Evolutionary conservation across 1,284 basidiomycete species (phyloP).

Genomic region (Trichosporon faecale): DNA sequence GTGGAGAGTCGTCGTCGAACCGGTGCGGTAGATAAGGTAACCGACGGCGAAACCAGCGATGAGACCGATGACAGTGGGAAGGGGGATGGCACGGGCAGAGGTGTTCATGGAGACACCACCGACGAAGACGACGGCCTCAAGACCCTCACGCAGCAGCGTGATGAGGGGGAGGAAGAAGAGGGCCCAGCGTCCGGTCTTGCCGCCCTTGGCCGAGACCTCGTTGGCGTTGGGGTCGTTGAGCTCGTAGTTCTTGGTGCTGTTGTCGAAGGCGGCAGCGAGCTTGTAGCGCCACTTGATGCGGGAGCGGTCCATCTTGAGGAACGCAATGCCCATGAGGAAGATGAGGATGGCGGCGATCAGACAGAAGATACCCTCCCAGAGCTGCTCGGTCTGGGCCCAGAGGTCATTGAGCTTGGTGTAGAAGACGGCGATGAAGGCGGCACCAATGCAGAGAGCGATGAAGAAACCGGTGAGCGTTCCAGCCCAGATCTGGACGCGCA

Average conservation of each 20-base stretch:
- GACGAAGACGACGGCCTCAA: conserved; percentile 90
- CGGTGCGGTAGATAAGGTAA: conserved; percentile 52
- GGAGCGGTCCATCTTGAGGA: conserved; percentile 63
- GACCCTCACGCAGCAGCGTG: conserved; percentile 81
- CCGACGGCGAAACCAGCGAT: conserved; percentile 66
- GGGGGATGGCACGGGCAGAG: conserved; percentile 76
- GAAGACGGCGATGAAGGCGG: conserved; percentile 56
- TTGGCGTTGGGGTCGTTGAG: conserved; percentile 28
- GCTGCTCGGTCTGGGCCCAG: conserved; percentile 64
- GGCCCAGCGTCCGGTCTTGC: conserved; percentile 66
- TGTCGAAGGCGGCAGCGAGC: conserved; percentile 71
- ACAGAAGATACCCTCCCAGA: conserved; percentile 67
- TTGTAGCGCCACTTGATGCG: conserved; percentile 88
- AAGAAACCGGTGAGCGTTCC: conserved; percentile 73
- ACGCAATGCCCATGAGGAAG: conserved; percentile 71
- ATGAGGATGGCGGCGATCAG: conserved; percentile 80
- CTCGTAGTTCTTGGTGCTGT: conserved; percentile 12
- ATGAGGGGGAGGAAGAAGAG: conserved; percentile 83
- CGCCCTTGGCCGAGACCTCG: conserved; percentile 52
- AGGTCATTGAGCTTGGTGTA: conserved; percentile 58
- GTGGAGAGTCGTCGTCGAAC: conserved; percentile 54
- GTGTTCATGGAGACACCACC: conserved; percentile 84
- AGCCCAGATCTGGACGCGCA: conserved; percentile 65
- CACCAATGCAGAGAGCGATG: conserved; percentile 66
- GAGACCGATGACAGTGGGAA: conserved; percentile 79